These are phyloP conservation scores for Tylopilus vinaceipallidus DNA, from an alignment of 768 basidiomycete species.

Conservation along the genomic window DNA sequence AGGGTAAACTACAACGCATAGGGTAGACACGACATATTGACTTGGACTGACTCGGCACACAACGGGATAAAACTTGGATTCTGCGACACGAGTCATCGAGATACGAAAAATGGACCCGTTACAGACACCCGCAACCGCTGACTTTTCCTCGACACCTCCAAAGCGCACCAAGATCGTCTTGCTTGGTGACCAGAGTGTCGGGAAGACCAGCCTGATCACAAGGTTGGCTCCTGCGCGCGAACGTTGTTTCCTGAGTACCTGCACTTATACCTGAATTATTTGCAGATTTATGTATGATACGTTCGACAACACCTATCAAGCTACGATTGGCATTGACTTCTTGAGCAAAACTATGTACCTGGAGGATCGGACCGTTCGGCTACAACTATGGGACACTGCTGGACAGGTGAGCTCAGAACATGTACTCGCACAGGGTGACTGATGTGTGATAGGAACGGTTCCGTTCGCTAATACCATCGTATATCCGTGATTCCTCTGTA, in stretches of 20 bases:
- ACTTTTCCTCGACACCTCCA: constrained; percentile 85
- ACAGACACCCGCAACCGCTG: constrained; percentile 69
- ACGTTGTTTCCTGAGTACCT: neutral
- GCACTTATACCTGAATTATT: neutral
- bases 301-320: constrained; percentile 99
- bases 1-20: constrained; percentile 18
- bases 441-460: constrained; percentile 76
- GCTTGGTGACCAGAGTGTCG: constrained; percentile 95
- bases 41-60: constrained; percentile 10
- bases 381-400: constrained; percentile 99
- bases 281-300: constrained; percentile 97
- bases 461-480: constrained; percentile 94
- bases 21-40: constrained; percentile 7
- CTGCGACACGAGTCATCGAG: neutral
- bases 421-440: constrained; percentile 3
- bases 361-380: constrained; percentile 94
- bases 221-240: constrained; percentile 51
- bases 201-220: constrained; percentile 98
- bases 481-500: constrained; percentile 98
- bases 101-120: constrained; percentile 45
- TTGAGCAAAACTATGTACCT: constrained; percentile 99
- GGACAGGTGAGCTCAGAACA: constrained; percentile 61
- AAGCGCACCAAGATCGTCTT: constrained; percentile 97
- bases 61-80: neutral
- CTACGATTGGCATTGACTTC: constrained; percentile 98